Percentiles rank a stretch among this genome's conserved stretches.
These are phyloP conservation scores for Omphalotus guepiniiformis DNA, from an alignment of 768 basidiomycete genomes.

Conservation along the genomic window DNA sequence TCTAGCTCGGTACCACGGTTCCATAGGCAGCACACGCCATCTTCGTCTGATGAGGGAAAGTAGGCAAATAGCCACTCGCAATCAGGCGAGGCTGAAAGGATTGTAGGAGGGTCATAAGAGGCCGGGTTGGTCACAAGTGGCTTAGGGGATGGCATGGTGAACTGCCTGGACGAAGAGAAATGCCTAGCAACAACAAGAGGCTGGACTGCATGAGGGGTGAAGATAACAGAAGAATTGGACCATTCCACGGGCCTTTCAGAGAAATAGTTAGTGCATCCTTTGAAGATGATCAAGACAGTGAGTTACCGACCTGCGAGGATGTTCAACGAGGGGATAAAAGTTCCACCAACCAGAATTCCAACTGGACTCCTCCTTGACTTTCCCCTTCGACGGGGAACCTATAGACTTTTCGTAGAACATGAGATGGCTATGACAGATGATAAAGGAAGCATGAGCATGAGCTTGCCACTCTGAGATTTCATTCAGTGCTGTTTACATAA, in stretches of 20 bases:
- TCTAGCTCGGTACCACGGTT: conserved; percentile 54
- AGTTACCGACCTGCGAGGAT: conserved; percentile 51
- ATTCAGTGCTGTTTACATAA: background rate
- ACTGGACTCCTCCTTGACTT: conserved; percentile 43
- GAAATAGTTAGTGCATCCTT: conserved; percentile 1
- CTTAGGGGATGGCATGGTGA: conserved; percentile 50
- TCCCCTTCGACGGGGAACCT: conserved; percentile 48
- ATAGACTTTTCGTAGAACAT: conserved; percentile 21
- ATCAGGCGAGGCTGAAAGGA: conserved; percentile 55
- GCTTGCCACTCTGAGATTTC: background rate
- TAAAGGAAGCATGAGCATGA: conserved; percentile 8
- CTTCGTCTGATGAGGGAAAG: conserved; percentile 54
- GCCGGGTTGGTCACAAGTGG: conserved; percentile 41
- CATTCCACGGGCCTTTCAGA: conserved; percentile 60
- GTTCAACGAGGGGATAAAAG: conserved; percentile 56
- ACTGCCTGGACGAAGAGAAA: conserved; percentile 68
- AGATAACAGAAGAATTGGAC: conserved; percentile 66
- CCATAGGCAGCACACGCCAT: conserved; percentile 68
- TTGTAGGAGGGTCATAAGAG: conserved; percentile 56
- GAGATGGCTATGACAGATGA: no score
- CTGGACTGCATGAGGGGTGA: conserved; percentile 61
- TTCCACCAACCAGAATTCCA: conserved; percentile 79
- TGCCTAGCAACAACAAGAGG: conserved; percentile 58
- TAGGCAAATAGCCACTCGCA: conserved; percentile 72
- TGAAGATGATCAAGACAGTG: conserved; percentile 12